These are phyloP conservation scores for Chaetomiaceae sp. DNA, from an alignment of 2,329 filamentous ascomycete genomes.

Conservation along the genomic window DNA sequence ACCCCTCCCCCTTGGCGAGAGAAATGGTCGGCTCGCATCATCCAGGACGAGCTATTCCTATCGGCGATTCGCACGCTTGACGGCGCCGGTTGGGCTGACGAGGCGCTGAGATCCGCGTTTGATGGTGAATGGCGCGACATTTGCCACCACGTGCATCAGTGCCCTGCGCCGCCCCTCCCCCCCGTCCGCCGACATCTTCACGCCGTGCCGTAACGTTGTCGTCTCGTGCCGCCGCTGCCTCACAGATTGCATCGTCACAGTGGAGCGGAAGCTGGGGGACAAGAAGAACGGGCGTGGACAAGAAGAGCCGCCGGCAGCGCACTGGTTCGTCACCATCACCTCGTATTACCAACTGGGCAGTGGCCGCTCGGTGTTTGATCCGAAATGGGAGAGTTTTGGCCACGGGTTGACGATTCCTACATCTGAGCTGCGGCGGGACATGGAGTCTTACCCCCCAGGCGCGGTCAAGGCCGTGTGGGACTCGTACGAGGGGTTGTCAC, in stretches of 20 bases:
- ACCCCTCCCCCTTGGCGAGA: neutral
- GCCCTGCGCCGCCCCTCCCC: neutral
- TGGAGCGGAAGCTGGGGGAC: neutral
- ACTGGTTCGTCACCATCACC: neutral
- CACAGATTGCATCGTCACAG: neutral
- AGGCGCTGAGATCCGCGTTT: neutral
- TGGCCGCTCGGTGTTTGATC: neutral
- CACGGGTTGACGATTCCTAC: neutral
- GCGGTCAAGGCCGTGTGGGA: neutral
- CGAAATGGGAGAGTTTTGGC: neutral
- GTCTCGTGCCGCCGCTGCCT: neutral
- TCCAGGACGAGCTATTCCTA: constrained; percentile 1
- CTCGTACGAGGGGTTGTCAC: no score
- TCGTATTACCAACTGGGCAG: neutral
- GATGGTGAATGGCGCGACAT: neutral
- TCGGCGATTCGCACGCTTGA: neutral
- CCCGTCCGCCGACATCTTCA: neutral
- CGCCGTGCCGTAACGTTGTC: neutral
- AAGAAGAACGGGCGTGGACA: neutral
- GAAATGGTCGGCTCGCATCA: constrained; percentile 1
- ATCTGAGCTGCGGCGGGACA: neutral
- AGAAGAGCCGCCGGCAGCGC: neutral
- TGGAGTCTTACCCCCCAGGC: neutral
- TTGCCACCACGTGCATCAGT: neutral
- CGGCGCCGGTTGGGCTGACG: neutral